These are phyloP conservation scores for Galeopsis tetrahit DNA, from an alignment of 257 asterid genomes.

Conservation along the genomic window DNA sequence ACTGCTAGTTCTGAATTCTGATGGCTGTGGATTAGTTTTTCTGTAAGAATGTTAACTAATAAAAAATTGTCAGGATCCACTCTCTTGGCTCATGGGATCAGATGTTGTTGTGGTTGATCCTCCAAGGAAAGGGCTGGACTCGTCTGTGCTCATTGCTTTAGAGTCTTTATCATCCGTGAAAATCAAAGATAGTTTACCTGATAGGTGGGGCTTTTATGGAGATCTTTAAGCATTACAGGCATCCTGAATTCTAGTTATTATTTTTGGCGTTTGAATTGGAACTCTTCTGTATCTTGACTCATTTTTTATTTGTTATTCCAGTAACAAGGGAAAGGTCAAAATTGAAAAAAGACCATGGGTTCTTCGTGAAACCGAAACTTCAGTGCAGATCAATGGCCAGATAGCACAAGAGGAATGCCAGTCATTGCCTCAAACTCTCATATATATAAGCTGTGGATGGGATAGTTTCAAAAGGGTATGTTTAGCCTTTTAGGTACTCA, in stretches of 20 bases:
- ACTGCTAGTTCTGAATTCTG: conserved; percentile 13
- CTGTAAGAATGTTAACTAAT: conserved; percentile 31
- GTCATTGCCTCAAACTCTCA: conserved; percentile 76
- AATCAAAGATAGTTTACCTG: conserved; percentile 45
- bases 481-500: conserved; percentile 22
- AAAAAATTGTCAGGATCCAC: conserved; percentile 67
- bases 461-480: conserved; percentile 87
- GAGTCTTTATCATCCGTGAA: conserved; percentile 50
- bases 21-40: conserved; percentile 17
- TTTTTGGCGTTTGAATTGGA: conserved; percentile 24
- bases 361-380: conserved; percentile 74
- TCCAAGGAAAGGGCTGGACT: conserved; percentile 91
- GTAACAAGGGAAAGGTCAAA: conserved; percentile 47
- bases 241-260: conserved; percentile 13
- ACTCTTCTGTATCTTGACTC: conserved; percentile 28
- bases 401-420: conserved; percentile 50
- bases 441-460: conserved; percentile 97
- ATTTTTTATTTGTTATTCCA: conserved; percentile 37
- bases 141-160: conserved; percentile 67
- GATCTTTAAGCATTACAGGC: conserved; percentile 21
- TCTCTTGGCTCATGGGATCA: conserved; percentile 87
- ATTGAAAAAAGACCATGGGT: conserved; percentile 91
- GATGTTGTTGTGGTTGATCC: conserved; percentile 97
- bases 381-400: conserved; percentile 51
- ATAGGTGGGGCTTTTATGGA: conserved; percentile 52